Evolutionary conservation across 2,329 filamentous ascomycete genomes (phyloP), one percentile per base, ranked within the genome.

Genomic region (Fusarium tjaetaba): DNA sequence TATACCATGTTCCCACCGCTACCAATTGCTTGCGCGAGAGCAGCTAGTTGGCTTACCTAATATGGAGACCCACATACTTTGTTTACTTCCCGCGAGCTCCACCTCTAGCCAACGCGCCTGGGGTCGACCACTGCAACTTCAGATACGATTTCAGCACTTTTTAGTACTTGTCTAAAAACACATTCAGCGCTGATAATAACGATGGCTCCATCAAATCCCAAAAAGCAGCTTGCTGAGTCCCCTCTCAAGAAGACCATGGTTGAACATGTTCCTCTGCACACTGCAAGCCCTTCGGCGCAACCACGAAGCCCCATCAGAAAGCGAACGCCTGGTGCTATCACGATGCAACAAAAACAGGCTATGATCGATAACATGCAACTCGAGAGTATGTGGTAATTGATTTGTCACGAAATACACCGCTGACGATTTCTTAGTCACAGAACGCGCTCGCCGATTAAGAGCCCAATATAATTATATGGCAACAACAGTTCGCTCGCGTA

Each of bases 391-490:
- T 30, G 30, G 30, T 20, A 11, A 18, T 46, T 13, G 38, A 45
- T 71, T 78, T 67, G 62, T 38, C 32, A 53, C n/a, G 42, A 58
- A 30, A 39, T 24, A 32, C 64, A 58, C 68, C 43, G 70, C 74
- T 78, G 55, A 78, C 61, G 7, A 53, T 55, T 61, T 55, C 60
- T 39, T 75, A 97, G 95, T 97, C 75, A 95, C 94, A 24, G 93
- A 97, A 84, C 91, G 95, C 80, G 94, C 94, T 70, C 90, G 96
- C 76, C 95, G 96, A 82, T 87, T 98, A 70, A 91, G 95, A 77
- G 93, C 95, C 11, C 95, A 97, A 81, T 97, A 97, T 84, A 92
- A 93, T 67, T 88, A 97, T 15, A 95, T 97, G 82, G 93, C 95
- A 28, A 93, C 96, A 81, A 93, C 93, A 71, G 88, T 98, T 43